Conservation (phyloP, 2,329 filamentous ascomycete genomes). For the Fusarium neocosmosporiellum region DNA sequence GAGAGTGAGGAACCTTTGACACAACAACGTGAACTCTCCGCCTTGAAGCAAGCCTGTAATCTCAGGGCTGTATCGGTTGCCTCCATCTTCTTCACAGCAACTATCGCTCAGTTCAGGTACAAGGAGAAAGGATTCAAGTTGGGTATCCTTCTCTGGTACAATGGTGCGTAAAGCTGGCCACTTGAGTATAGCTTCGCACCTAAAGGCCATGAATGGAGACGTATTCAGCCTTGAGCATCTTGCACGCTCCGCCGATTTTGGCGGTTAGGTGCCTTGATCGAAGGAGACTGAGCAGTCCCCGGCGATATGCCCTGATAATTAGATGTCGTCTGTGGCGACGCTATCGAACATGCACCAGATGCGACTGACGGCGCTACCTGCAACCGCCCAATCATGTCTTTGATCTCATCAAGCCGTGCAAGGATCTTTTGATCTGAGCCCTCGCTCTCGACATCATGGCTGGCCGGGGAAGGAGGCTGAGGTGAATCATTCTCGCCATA, state of each 20-base stretch:
- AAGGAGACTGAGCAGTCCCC: background rate
- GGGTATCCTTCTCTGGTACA: background rate
- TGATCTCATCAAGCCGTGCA: constrained; percentile 11
- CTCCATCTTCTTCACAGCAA: background rate
- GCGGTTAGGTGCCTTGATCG: background rate
- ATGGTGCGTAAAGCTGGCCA: constrained; percentile 7
- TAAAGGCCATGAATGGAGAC: constrained; percentile 1
- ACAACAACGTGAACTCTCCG: background rate
- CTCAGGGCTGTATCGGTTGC: background rate
- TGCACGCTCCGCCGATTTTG: background rate
- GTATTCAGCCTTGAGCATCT: background rate
- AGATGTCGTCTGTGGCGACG: background rate
- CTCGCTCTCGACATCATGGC: background rate
- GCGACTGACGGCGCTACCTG: background rate
- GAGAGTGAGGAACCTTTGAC: constrained; percentile 26
- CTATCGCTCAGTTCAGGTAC: background rate
- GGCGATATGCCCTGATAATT: background rate
- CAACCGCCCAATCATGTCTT: constrained; percentile 1
- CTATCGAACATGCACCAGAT: background rate
- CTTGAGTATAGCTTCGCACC: background rate
- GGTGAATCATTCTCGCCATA: constrained; percentile 2
- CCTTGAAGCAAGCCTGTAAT: background rate
- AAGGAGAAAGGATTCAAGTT: constrained; percentile 7
- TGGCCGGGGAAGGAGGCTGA: background rate
- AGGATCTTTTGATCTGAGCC: constrained; percentile 10